Conservation (phyloP, 768 basidiomycete genomes). For the Mycena rebaudengoi region DNA sequence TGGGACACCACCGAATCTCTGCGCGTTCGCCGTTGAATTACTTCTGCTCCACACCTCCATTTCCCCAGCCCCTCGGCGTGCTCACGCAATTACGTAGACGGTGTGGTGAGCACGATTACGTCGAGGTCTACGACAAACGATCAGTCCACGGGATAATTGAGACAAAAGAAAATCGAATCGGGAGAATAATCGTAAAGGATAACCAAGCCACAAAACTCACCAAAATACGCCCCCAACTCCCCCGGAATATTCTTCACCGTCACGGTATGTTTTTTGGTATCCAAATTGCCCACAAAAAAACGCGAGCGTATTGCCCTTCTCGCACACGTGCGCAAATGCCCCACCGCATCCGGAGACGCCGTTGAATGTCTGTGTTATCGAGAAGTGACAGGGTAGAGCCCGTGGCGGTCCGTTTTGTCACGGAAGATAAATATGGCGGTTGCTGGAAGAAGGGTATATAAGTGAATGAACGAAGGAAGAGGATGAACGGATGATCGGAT, state of each 20-base stretch:
- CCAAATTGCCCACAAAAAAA: constrained; percentile 17
- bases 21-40: no score
- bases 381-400: constrained; percentile 29
- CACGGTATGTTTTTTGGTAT: not conserved
- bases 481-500: no score
- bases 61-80: not conserved
- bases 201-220: no score
- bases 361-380: constrained; percentile 23
- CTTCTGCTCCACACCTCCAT: no score
- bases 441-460: constrained; percentile 16
- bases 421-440: constrained; percentile 30
- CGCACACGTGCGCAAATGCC: constrained; percentile 23
- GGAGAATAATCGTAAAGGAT: no score
- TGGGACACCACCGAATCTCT: no score
- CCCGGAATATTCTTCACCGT: constrained; percentile 22
- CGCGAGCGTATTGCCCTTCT: constrained; percentile 25
- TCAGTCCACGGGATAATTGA: not conserved
- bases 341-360: constrained; percentile 30
- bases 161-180: not conserved
- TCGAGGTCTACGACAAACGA: constrained; percentile 2
- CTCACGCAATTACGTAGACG: not conserved
- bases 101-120: not conserved
- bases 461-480: not conserved
- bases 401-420: constrained; percentile 33
- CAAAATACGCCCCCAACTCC: constrained; percentile 23